Percentiles rank a stretch among this genome's conserved stretches.
These are phyloP conservation scores for Comarum palustre DNA, from an alignment of 306 rosid species.

Conservation along the genomic window DNA sequence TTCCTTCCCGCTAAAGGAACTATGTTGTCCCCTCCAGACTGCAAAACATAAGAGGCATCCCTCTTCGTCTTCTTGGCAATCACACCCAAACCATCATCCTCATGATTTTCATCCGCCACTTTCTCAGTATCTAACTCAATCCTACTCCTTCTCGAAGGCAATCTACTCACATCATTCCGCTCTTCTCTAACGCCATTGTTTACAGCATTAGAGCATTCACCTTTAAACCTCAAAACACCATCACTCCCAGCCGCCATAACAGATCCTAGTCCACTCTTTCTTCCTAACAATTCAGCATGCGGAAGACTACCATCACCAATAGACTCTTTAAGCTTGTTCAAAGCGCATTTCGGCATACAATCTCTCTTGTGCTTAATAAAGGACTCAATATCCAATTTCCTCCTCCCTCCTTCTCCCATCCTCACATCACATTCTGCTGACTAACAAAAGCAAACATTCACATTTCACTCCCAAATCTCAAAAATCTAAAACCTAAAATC, in stretches of 20 bases:
- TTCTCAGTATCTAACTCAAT: conserved; percentile 20
- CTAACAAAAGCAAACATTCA: conserved; percentile 29
- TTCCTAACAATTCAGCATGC: conserved; percentile 43
- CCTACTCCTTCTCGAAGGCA: conserved; percentile 40
- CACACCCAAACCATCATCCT: neutral
- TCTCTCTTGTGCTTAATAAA: conserved; percentile 52
- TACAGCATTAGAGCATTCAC: conserved; percentile 26
- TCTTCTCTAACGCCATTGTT: conserved; percentile 16
- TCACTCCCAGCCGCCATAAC: conserved; percentile 14
- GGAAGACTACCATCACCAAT: conserved; percentile 59
- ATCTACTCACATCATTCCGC: conserved; percentile 23
- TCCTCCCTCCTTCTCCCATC: conserved; percentile 34
- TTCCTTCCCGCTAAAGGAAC: neutral
- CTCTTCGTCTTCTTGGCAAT: conserved; percentile 44
- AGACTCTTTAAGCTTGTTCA: conserved; percentile 63
- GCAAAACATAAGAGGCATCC: conserved; percentile 22
- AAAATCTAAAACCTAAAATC: neutral
- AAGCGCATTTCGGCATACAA: conserved; percentile 36
- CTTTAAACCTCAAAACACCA: conserved; percentile 24
- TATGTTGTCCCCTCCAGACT: conserved; percentile 7
- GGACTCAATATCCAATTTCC: conserved; percentile 41
- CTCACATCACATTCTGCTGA: conserved; percentile 32
- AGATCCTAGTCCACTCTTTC: conserved; percentile 42
- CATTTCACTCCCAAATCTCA: conserved; percentile 20
- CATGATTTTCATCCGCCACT: conserved; percentile 25